Evolutionary conservation across 257 asterid species (phyloP), one percentile per base, ranked within the genome.

Genomic region (Euphrasia confusa): DNA sequence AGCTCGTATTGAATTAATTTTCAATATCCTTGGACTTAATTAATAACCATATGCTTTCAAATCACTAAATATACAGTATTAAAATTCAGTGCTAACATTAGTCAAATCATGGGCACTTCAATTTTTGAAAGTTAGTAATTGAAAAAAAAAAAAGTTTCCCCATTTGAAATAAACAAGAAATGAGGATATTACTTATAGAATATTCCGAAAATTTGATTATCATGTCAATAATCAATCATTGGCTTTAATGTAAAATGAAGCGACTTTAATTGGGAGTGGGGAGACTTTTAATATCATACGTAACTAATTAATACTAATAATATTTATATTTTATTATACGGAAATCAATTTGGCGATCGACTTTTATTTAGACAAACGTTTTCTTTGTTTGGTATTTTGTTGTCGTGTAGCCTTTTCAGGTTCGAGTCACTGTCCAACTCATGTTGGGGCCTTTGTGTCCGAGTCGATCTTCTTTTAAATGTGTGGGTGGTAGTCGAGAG

Each of bases 391-490:
- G 67, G 70, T 63, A 50, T 3, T 40, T 32, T 52, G 62, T 68
- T 64, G 78, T 68, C 44, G 64, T 44, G 55, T 56, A n/a, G 26
- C 35, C 54, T 64, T 63, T 67, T 57, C 56, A 61, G 69, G 66
- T 62, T 28, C 6, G 40, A 48, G 58, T 62, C 72, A 49, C 48
- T 61, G 24, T 66, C 69, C 58, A 12, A 27, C 10, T 30, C 65
- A 47, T 45, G 59, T 21, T 45, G 72, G 64, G 61, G n/a, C 65
- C 67, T 50, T 50, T 13, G 4, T 24, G 65, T 63, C 40, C 39
- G 39, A 33, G 7, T 30, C 4, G 33, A 30, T 30, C n/a, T 45
- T 12, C 50, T 12, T 61, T 18, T 21, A 27, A 33, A 21, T 54
- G 33, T 9, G 42, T 37, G 42, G 42, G 9, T 7, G 42, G 10